phyloP scores from a whole-genome alignment of 768 basidiomycete genomes.

The Xerocomus potaroensis region DNA sequence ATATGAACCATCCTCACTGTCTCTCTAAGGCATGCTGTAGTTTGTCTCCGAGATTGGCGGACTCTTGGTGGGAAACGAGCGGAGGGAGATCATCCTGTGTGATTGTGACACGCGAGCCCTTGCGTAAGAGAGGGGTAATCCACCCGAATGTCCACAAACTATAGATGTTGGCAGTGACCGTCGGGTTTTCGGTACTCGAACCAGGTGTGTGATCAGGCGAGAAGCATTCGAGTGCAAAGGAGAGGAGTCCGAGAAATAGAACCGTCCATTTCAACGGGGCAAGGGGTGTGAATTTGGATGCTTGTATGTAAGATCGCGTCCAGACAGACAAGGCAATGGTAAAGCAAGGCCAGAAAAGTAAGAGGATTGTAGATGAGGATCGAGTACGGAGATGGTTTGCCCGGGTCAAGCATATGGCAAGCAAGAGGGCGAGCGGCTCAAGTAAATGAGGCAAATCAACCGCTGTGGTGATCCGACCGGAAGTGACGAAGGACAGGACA shows the following conservation, averaged over 20 bases:
- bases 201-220: slow-evolving; percentile 54
- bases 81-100: slow-evolving; percentile 85
- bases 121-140: slow-evolving; percentile 78
- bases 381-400: slow-evolving; percentile 69
- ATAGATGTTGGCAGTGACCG: slow-evolving; percentile 74
- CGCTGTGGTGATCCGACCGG: slow-evolving; percentile 32
- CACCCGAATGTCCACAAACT: slow-evolving; percentile 82
- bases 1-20: slow-evolving; percentile 47
- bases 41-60: slow-evolving; percentile 58
- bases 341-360: slow-evolving; percentile 83
- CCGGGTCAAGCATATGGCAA: slow-evolving; percentile 51
- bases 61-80: slow-evolving; percentile 63
- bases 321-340: slow-evolving; percentile 45
- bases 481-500: slow-evolving; percentile 39
- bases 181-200: slow-evolving; percentile 57
- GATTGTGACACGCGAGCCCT: slow-evolving; percentile 61
- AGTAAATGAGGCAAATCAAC: slow-evolving; percentile 52
- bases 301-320: slow-evolving; percentile 51
- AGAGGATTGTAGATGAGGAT: slow-evolving; percentile 63
- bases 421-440: slow-evolving; percentile 50
- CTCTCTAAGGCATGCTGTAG: slow-evolving; percentile 60
- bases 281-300: slow-evolving; percentile 33
- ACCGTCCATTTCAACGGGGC: slow-evolving; percentile 43
- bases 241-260: slow-evolving; percentile 42
- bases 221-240: slow-evolving; percentile 63